Conservation (phyloP, 768 basidiomycete species). For the Trametes villosa region DNA sequence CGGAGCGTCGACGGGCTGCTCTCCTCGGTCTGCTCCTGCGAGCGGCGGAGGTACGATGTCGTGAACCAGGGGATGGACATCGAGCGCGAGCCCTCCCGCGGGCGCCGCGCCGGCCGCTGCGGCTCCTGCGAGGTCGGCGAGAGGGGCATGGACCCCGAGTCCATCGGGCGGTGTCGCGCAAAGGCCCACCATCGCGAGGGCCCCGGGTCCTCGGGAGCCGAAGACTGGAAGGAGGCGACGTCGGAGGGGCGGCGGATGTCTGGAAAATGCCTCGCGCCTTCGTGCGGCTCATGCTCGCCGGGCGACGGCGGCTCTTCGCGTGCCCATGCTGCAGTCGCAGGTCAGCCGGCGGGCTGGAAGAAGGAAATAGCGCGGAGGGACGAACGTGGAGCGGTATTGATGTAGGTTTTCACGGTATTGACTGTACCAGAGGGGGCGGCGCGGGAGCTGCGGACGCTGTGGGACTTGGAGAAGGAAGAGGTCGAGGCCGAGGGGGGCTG, state of each 20-base stretch:
- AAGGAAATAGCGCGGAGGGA: conserved; percentile 19
- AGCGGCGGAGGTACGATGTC: conserved; percentile 37
- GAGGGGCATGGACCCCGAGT: conserved; percentile 26
- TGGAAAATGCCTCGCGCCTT: conserved; percentile 33
- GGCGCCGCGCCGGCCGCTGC: conserved; percentile 12
- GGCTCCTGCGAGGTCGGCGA: conserved; percentile 13
- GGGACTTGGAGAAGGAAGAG: conserved; percentile 34
- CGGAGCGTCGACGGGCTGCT: conserved; percentile 22
- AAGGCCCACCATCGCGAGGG: conserved; percentile 74
- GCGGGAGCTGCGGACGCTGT: conserved; percentile 34
- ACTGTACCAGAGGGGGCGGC: conserved; percentile 43
- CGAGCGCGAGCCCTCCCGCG: conserved; percentile 28
- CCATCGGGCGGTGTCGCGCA: conserved; percentile 54
- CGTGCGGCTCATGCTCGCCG: conserved; percentile 47
- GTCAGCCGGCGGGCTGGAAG: conserved; percentile 3
- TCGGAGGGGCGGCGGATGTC: conserved; percentile 54
- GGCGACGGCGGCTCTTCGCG: conserved; percentile 83
- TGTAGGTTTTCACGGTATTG: conserved; percentile 56
- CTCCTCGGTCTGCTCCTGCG: conserved; percentile 31
- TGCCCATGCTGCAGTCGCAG: conserved; percentile 67
- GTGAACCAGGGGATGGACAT: conserved; percentile 60
- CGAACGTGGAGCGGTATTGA: conserved; percentile 71
- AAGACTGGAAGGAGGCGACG: conserved; percentile 56
- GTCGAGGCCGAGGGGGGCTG: conserved; percentile 23
- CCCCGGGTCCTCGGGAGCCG: conserved; percentile 35